These are phyloP conservation scores for Maudiozyma pseudohumilis DNA, from an alignment of 805 yeast genomes.

Conservation along the genomic window DNA sequence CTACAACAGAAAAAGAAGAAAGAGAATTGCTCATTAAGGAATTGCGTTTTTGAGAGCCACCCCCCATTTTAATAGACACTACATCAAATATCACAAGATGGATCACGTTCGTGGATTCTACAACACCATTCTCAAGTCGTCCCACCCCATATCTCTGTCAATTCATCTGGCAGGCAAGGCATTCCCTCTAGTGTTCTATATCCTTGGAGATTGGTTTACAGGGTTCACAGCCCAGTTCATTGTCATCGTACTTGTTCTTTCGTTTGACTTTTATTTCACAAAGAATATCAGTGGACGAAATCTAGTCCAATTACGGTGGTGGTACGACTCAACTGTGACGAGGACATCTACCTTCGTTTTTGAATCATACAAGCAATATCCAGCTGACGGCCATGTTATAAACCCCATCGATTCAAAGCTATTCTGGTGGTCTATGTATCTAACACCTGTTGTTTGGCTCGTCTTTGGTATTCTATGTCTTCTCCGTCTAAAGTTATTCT, in stretches of 20 bases:
- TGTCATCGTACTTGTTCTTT: conserved; percentile 58
- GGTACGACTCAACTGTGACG: conserved; percentile 63
- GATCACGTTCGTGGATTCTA: conserved; percentile 26
- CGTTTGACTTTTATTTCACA: conserved; percentile 90
- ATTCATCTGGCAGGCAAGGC: conserved; percentile 26
- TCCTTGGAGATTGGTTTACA: conserved; percentile 25
- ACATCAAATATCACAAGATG: no score
- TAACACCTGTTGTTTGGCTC: conserved; percentile 68
- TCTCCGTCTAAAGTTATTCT: conserved; percentile 63
- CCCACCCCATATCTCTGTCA: conserved; percentile 27
- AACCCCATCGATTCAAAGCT: conserved; percentile 87
- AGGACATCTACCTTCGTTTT: conserved; percentile 22
- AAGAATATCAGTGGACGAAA: conserved; percentile 86
- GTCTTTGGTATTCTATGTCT: conserved; percentile 68
- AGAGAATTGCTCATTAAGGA: no score
- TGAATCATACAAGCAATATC: conserved; percentile 30
- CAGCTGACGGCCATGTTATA: conserved; percentile 35
- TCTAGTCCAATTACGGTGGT: conserved; percentile 90
- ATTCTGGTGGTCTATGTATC: conserved; percentile 75
- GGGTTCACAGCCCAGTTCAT: conserved; percentile 51
- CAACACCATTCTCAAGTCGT: conserved; percentile 27
- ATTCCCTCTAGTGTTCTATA: conserved; percentile 25
- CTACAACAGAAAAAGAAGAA: no score
- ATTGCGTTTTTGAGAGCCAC: no score
- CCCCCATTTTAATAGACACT: no score